These are phyloP conservation scores for Mucor circinelloides DNA, from an alignment of 371 early-diverging fungal genomes.

Conservation along the genomic window DNA sequence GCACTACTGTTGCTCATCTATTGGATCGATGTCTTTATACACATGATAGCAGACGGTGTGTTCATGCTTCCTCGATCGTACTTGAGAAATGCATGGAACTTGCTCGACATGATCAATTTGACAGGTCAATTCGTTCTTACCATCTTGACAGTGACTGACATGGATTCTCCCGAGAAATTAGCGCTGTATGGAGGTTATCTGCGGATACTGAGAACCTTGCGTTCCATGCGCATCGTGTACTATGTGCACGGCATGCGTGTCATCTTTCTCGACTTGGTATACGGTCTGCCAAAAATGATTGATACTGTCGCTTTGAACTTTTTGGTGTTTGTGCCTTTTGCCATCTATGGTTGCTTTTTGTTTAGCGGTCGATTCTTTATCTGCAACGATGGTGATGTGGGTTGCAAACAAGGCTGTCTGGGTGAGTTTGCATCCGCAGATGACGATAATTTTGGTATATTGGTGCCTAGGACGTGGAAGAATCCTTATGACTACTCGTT, in stretches of 20 bases:
- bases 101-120: slow-evolving; percentile 40
- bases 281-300: slow-evolving; percentile 55
- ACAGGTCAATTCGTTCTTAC: slow-evolving; percentile 31
- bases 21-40: slow-evolving; percentile 39
- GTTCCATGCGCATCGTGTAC: slow-evolving; percentile 47
- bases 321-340: slow-evolving; percentile 55
- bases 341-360: slow-evolving; percentile 55
- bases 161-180: background rate
- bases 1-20: slow-evolving; percentile 34
- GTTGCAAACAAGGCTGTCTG: slow-evolving; percentile 20
- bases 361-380: slow-evolving; percentile 45
- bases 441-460: slow-evolving; percentile 34
- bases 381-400: slow-evolving; percentile 45
- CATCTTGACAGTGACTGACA: background rate
- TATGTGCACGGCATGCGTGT: slow-evolving; percentile 49
- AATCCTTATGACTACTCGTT: slow-evolving; percentile 59
- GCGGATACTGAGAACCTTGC: slow-evolving; percentile 39
- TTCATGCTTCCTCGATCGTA: slow-evolving; percentile 53
- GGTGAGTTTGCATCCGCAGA: slow-evolving; percentile 43
- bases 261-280: slow-evolving; percentile 48
- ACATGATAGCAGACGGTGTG: slow-evolving; percentile 48
- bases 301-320: slow-evolving; percentile 46
- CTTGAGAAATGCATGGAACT: slow-evolving; percentile 48
- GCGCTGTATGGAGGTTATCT: slow-evolving; percentile 8
- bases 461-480: slow-evolving; percentile 47